Percentiles rank a stretch among this genome's conserved stretches.
Conservation (phyloP, 306 rosid genomes). For the Gleditsia sinensis region DNA sequence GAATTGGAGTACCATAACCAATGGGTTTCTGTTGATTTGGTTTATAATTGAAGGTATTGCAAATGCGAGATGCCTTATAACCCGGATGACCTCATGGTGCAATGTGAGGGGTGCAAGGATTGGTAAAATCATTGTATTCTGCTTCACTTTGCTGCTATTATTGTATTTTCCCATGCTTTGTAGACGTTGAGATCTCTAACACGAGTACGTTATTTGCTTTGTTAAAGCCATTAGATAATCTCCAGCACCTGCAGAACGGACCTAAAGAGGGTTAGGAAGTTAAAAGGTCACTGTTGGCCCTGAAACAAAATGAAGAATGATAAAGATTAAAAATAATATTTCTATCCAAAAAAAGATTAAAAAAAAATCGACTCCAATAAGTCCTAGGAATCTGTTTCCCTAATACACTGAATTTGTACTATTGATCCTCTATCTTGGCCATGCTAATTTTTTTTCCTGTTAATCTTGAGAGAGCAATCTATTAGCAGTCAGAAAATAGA, state of each 20-base stretch:
- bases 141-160: constrained; percentile 26
- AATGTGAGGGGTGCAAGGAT: constrained; percentile 96
- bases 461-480: neutral
- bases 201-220: constrained; percentile 7
- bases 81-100: constrained; percentile 96
- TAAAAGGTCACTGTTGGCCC: neutral
- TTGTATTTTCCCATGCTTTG: neutral
- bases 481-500: neutral
- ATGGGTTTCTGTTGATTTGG: constrained; percentile 25
- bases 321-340: neutral
- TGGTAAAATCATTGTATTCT: constrained; percentile 59
- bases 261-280: neutral
- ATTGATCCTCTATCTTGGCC: constrained; percentile 34
- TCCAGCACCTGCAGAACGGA: neutral
- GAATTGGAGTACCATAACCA: constrained; percentile 7
- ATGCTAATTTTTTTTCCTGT: neutral
- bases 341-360: neutral
- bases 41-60: constrained; percentile 73
- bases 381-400: constrained; percentile 5
- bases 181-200: neutral
- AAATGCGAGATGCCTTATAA: constrained; percentile 96
- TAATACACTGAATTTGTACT: neutral
- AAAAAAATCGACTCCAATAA: neutral
- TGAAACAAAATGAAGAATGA: neutral
- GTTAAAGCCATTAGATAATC: neutral